These are phyloP conservation scores for Eragrostis tef DNA, from an alignment of 202 grass and related monocot species.

Conservation along the genomic window DNA sequence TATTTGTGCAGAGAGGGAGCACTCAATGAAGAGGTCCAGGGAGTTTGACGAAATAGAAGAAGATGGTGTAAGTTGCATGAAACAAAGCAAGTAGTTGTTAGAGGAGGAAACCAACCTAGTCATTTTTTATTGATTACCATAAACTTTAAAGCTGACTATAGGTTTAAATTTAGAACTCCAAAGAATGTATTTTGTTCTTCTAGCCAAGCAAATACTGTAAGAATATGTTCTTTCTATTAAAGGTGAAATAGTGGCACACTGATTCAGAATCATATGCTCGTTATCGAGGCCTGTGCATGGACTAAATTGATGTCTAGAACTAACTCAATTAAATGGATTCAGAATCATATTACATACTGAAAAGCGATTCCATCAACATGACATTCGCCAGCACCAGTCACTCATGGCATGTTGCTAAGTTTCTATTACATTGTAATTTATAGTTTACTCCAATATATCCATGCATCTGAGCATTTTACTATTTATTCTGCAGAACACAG, in stretches of 20 bases:
- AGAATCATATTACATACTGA: not conserved
- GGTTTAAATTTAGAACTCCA: not conserved
- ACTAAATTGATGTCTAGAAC: slow-evolving; percentile 2
- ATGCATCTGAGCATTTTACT: slow-evolving; percentile 34
- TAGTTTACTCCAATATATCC: slow-evolving; percentile 27
- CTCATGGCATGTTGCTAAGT: not conserved
- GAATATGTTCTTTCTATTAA: not conserved
- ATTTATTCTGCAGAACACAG: slow-evolving; percentile 55
- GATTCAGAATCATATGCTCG: slow-evolving; percentile 9
- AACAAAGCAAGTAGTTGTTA: slow-evolving; percentile 27
- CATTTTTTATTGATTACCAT: slow-evolving; percentile 27
- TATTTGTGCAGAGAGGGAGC: slow-evolving; percentile 62
- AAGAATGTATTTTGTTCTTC: not conserved
- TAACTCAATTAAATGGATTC: not conserved
- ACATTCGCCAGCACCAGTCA: slow-evolving; percentile 18
- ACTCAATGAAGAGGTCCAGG: slow-evolving; percentile 43
- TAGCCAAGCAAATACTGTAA: too few relatives aligned
- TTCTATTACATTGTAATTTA: too few relatives aligned
- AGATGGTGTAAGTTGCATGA: slow-evolving; percentile 64
- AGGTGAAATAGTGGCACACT: not conserved
- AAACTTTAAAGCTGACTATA: slow-evolving; percentile 9
- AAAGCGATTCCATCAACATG: not conserved
- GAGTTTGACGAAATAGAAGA: slow-evolving; percentile 61
- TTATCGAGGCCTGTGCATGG: slow-evolving; percentile 22
- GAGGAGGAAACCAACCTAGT: slow-evolving; percentile 28